Evolutionary conservation across 805 yeast species (phyloP), one percentile per base, ranked within the genome.

Genomic region (Kodamaea kaohsiungensis): DNA sequence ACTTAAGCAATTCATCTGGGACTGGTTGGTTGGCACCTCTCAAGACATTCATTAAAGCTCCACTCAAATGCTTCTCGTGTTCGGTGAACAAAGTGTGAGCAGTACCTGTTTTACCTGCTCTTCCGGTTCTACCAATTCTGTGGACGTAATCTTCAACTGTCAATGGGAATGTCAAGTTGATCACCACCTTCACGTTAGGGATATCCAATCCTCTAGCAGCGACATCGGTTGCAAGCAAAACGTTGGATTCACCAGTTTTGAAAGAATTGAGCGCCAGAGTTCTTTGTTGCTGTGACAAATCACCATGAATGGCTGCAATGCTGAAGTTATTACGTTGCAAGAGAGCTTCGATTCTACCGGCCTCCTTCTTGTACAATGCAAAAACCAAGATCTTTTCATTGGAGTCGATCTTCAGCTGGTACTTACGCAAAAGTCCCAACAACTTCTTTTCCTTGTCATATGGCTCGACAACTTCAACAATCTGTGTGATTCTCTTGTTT

Each of bases 201-300:
- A 95, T 95, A 72, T 95, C 99, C 61, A 95, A 80, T 59, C 98
- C 98, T 79, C 98, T 84, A 42, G 98, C 98, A 51, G 98, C 98
- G 55, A 92, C 99, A 75, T 95, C 99, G 1, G 99, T 95, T 30
- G 99, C 99, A 61, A 95, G 80, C 71, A 95, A 75, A 46, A 95
- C 74, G 61, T 81, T 86, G 52, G 87, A 80, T 49, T 79, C 79
- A 30, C 98, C 98, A 37, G 79, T 71, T 72, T 95, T 95, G 79
- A 95, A 95, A 58, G 85, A 84, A 38, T 85, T 87, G 59, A 95
- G 78, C 7, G 99, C 97, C 59, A 78, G 82, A 2, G 97, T 88
- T 75, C 99, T 86, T 73, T 93, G 98, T 51, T 81, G 87, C 75
- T 95, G 99, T 49, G 90, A 81, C 65, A 95, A 79, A 69, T 95